Base-by-base conservation (phyloP, 108 stramenopile genomes). In the Ochromonas danica region DNA sequence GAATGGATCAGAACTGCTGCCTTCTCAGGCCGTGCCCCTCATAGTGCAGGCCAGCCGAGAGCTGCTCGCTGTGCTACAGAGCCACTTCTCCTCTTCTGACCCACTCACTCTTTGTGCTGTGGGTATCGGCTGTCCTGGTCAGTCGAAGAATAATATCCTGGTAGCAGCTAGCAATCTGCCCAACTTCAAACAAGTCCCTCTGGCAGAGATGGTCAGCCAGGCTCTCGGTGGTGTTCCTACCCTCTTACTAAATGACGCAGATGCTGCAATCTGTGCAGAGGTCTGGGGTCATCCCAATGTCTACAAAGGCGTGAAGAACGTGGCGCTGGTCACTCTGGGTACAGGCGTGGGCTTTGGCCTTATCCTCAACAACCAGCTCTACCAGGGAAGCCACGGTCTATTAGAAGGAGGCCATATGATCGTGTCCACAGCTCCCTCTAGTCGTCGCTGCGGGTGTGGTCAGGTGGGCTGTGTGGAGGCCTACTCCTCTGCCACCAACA, bases 341-440 rank as follows among this genome's bases (percentile, higher is more conserved):
- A 85, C 85, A 0, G 85, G 85, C 1, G 42, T 85, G 31, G 85
- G 85, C 0, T 28, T 85, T 71, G 83, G 83, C 1, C 38, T 85
- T 71, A 77, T 82, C 0, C 43, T 78, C 6, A 40, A 81, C 40
- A 83, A 83, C 27, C 80, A 79, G 22, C 65, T 84, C 25, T 36
- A 81, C 40, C 77, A 42, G 31, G 85, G 85, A 1, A 40, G 80
- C 3, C 35, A 78, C 40, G 85, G 85, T 25, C 72, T 85, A 22
- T 63, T 85, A 27, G 85, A 85, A 41, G 85, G 84, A 0, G 85
- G 85, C 14, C 85, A 85, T 81, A 85, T 85, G 85, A 83, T 85
- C 42, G 78, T 84, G 27, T 38, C 30, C 36, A 80, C 35, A 6
- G 70, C 67, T 2, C 41, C 81, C 38, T 42, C 74, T 28, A 42